Evolutionary conservation across 139 green algal genomes (phyloP), one percentile per base, ranked within the genome.

Genomic region (Eudorina sp.): DNA sequence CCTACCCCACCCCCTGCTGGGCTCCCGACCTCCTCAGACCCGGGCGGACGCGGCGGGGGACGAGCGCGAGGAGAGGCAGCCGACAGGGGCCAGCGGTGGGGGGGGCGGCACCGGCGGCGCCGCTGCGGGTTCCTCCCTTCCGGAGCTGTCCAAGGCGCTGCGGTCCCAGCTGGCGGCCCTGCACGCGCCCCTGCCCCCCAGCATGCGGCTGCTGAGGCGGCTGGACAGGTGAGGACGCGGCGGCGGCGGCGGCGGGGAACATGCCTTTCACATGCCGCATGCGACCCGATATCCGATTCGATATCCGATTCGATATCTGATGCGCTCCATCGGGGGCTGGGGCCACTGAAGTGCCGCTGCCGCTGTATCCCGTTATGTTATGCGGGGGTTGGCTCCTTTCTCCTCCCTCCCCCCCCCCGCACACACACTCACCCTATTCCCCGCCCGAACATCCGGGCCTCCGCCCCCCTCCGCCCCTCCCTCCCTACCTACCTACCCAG

Each of bases 181-280:
- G 58, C 60, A 86, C 29, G 21, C 58, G 9, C 60, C 79, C 0
- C 60, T 60, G 60, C 79, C 60, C 41, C n/a, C 11, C 27, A n/a
- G 40, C 13, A 43, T 76, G 16, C 46, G 38, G 58, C 41, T 48
- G 43, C 1, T 84, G 1, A 25, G 77, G 53, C 34, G 36, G 77
- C 27, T 84, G 36, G 77, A 84, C 80, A 78, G 80, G 62, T 78
- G 29, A 68, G 74, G 51, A 58, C 51, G 68, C 6, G 70, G 41
- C 5, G n/a, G n/a, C n/a, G n/a, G n/a, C n/a, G n/a, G n/a, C n/a
- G n/a, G n/a, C n/a, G n/a, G n/a, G n/a, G n/a, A n/a, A n/a, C n/a
- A n/a, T n/a, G n/a, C n/a, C n/a, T n/a, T n/a, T n/a, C n/a, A n/a
- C n/a, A n/a, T n/a, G n/a, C n/a, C n/a, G n/a, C n/a, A n/a, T n/a